These are phyloP conservation scores for Spergularia marina DNA, from an alignment of 148 eudicot species.

Conservation along the genomic window DNA sequence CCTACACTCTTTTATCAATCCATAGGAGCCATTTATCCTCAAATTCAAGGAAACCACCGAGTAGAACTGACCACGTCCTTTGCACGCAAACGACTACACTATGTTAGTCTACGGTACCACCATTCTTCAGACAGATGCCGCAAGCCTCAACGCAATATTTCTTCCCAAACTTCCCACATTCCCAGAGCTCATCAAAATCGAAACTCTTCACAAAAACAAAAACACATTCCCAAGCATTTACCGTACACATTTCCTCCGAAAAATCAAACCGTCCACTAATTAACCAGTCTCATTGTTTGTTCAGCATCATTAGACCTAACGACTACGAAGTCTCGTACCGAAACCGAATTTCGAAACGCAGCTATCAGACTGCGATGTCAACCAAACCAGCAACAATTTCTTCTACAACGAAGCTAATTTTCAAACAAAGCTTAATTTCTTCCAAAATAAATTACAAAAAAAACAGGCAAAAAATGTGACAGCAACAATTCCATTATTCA, in stretches of 20 bases:
- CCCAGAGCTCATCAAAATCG: background rate
- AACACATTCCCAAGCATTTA: background rate
- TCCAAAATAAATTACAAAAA: background rate
- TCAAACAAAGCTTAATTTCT: background rate
- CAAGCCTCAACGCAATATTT: background rate
- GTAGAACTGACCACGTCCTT: background rate
- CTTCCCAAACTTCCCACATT: background rate
- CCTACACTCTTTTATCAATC: background rate
- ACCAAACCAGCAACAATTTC: background rate
- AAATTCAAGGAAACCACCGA: background rate
- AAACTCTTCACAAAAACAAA: background rate
- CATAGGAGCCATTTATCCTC: background rate
- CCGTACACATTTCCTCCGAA: background rate
- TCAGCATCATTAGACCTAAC: background rate
- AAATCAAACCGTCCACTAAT: no score
- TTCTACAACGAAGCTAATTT: background rate
- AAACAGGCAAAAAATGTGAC: background rate
- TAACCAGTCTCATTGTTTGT: background rate
- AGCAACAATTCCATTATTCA: background rate
- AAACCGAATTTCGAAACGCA: background rate
- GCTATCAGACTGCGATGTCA: slow-evolving; percentile 3
- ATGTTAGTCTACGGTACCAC: background rate
- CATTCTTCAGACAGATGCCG: slow-evolving; percentile 1
- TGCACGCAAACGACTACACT: background rate
- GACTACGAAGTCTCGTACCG: background rate